Evolutionary conservation across 1,139 yeast genomes (phyloP), one percentile per base, ranked within the genome.

Genomic region (Diutina siamensis): DNA sequence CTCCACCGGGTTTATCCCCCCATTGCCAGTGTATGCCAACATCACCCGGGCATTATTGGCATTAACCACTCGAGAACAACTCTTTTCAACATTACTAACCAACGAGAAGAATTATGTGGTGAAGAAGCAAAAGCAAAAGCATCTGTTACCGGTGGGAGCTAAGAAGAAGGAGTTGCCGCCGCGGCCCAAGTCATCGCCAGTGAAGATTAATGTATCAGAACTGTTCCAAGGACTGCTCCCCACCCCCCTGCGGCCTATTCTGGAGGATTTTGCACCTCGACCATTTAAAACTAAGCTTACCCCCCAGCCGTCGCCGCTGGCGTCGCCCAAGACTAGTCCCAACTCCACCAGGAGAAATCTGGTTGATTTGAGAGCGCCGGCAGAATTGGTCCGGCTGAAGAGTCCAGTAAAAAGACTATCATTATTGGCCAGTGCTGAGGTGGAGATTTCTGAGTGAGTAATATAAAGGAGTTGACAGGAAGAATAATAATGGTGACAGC

Each of bases 1-100:
- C 35, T 55, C 68, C 1, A 44, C 58, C 2, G 76, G 76, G 0
- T 68, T 68, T 49, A 68, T 67, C 47, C 76, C 76, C 9, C 72
- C 74, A 0, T 44, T 65, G 27, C 54, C 50, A 0, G 49, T 50
- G 10, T 71, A 71, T 50, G 54, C 55, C 19, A 38, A 25, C 10
- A 38, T 38, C 20, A 38, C 42, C 3, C 21, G 32, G n/a, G n/a
- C 42, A 2, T 17, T 38, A 4, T 25, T 38, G 12, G 32, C 18
- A 18, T 17, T 25, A 9, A 19, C 31, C 19, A 38, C 31, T 15
- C 4, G 32, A 17, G 42, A 22, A 22, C 31, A 25, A 8, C 28
- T 38, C 4, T 38, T 38, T 13, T n/a, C 20, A 12, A 38, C 42
- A 18, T 38, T 38, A 20, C n/a, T 25, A 4, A 38, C 42, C 21